phyloP scores from a whole-genome alignment of 306 rosid genomes.

The Trifolium pratense region DNA sequence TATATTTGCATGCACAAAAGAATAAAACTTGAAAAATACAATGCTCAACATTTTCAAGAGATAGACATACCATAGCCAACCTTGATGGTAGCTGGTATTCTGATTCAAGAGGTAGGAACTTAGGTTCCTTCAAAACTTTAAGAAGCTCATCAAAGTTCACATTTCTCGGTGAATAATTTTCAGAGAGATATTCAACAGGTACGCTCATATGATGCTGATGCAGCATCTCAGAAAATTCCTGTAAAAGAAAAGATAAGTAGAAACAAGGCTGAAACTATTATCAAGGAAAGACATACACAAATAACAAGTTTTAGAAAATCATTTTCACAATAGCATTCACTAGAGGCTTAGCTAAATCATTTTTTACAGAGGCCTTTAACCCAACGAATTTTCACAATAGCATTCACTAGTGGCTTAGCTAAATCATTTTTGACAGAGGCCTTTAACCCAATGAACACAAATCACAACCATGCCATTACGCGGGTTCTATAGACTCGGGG shows the following conservation, averaged over 20 bases:
- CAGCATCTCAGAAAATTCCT: slow-evolving; percentile 60
- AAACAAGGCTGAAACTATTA: slow-evolving; percentile 11
- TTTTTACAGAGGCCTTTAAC: slow-evolving; percentile 10
- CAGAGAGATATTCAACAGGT: slow-evolving; percentile 53
- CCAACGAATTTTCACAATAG: slow-evolving; percentile 22
- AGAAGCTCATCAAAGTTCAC: slow-evolving; percentile 52
- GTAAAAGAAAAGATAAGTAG: slow-evolving; percentile 31
- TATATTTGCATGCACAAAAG: slow-evolving; percentile 26
- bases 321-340: slow-evolving; percentile 30
- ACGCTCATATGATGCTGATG: slow-evolving; percentile 46
- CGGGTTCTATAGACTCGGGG: neutral
- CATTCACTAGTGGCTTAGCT: slow-evolving; percentile 21
- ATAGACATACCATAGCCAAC: slow-evolving; percentile 66
- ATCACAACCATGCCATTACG: slow-evolving; percentile 33
- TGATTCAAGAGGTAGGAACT: slow-evolving; percentile 66
- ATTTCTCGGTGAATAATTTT: slow-evolving; percentile 53
- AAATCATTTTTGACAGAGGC: slow-evolving; percentile 8
- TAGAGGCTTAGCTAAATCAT: slow-evolving; percentile 20
- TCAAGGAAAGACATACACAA: slow-evolving; percentile 31
- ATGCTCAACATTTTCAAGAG: slow-evolving; percentile 32
- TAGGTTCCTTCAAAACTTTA: slow-evolving; percentile 65
- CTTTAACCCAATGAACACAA: slow-evolving; percentile 10
- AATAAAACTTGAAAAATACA: slow-evolving; percentile 33
- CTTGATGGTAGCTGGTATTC: slow-evolving; percentile 67
- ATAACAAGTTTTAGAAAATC: slow-evolving; percentile 32